Conservation (phyloP, 2,329 filamentous ascomycete species). For the Pestalotiopsis fici region DNA sequence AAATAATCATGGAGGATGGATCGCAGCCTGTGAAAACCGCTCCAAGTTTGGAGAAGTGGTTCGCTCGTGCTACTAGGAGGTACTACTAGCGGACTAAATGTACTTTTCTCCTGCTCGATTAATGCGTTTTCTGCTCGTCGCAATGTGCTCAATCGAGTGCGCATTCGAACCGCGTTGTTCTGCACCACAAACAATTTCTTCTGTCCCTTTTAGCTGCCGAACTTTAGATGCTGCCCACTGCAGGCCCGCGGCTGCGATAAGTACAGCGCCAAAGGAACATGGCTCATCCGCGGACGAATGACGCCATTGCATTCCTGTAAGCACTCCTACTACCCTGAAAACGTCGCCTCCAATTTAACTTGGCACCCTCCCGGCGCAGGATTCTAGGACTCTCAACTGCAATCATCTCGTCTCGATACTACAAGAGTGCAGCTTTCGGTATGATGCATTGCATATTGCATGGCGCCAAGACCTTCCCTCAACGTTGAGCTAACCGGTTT, state of each 20-base stretch:
- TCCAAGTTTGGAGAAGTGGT: no score
- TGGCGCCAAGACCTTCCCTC: background rate
- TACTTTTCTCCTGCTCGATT: background rate
- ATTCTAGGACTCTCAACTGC: constrained; percentile 20
- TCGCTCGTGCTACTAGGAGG: no score
- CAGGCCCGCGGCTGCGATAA: background rate
- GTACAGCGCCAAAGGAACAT: background rate
- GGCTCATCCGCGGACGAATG: background rate
- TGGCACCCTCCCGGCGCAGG: constrained; percentile 12
- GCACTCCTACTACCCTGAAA: background rate
- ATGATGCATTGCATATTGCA: constrained; percentile 15
- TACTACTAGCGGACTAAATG: background rate
- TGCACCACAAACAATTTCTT: background rate
- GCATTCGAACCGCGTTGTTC: background rate
- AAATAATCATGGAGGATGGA: no score
- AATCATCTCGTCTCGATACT: constrained; percentile 32
- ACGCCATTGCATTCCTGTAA: background rate
- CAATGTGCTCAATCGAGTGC: background rate
- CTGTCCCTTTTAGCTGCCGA: background rate
- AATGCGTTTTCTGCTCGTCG: background rate
- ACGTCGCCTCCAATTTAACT: constrained; percentile 7
- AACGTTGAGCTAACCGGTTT: background rate
- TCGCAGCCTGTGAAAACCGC: no score
- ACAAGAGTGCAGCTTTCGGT: constrained; percentile 37
- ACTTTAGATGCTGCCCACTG: background rate